Evolutionary conservation across 495 filamentous ascomycete genomes (phyloP).

Genomic region (Aspergillus carlsbadensis): DNA sequence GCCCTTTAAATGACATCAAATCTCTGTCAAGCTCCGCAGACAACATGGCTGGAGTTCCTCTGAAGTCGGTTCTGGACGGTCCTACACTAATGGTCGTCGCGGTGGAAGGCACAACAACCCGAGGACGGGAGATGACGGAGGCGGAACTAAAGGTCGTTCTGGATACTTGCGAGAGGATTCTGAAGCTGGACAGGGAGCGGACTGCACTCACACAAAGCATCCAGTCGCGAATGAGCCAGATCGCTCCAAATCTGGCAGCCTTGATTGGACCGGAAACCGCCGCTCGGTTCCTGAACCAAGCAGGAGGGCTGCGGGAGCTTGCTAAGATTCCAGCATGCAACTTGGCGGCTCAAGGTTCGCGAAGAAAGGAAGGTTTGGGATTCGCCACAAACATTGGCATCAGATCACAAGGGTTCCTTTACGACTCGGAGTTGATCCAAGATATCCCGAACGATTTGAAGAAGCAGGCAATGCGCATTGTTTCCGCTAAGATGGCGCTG

Average conservation of each 20-base stretch:
- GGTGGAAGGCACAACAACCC: constrained; percentile 89
- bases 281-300: constrained; percentile 91
- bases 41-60: constrained; percentile 70
- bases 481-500: constrained; percentile 88
- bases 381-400: constrained; percentile 94
- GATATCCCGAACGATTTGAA: constrained; percentile 83
- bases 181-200: constrained; percentile 84
- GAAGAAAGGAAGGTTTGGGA: constrained; percentile 76
- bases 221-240: constrained; percentile 95
- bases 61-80: constrained; percentile 79
- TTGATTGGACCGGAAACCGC: constrained; percentile 94
- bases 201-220: constrained; percentile 88
- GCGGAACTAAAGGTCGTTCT: constrained; percentile 73
- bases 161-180: constrained; percentile 80
- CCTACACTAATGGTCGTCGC: constrained; percentile 93
- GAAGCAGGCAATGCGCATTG: constrained; percentile 93
- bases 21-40: constrained; percentile 63
- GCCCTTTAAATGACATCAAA: constrained; percentile 88
- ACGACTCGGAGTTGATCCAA: constrained; percentile 82
- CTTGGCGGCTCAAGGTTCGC: constrained; percentile 82
- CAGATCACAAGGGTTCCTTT: constrained; percentile 89
- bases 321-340: constrained; percentile 94
- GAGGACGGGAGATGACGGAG: constrained; percentile 71
- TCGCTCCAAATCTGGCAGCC: constrained; percentile 91
- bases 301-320: constrained; percentile 83